These are phyloP conservation scores for Microcera coccophila DNA, from an alignment of 2,329 filamentous ascomycete species.

Conservation along the genomic window DNA sequence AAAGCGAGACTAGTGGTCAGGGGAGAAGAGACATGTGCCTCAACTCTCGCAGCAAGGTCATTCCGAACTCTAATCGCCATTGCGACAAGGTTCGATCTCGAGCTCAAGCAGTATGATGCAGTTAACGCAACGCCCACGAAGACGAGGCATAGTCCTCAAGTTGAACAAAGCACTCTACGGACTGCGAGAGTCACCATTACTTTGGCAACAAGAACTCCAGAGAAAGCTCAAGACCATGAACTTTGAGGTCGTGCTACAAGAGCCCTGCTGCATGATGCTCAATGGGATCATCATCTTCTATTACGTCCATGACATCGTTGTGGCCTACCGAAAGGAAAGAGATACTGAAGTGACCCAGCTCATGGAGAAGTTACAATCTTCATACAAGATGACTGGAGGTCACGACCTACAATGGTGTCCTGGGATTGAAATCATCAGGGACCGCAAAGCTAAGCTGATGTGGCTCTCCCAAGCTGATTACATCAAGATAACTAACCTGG, in stretches of 20 bases:
- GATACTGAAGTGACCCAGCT: neutral
- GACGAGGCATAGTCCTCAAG: conserved; percentile 1
- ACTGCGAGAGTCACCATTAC: neutral
- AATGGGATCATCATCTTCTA: neutral
- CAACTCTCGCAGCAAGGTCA: conserved; percentile 2
- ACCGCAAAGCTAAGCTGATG: neutral
- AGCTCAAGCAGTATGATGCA: conserved; percentile 4
- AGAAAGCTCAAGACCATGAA: neutral
- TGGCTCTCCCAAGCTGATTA: neutral
- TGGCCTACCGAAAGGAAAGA: neutral
- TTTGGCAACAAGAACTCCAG: neutral
- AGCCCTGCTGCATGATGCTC: neutral
- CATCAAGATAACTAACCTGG: neutral
- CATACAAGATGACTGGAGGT: neutral
- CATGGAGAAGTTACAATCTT: neutral
- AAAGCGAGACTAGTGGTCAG: conserved; percentile 2
- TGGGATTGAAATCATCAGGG: neutral
- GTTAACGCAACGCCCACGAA: conserved; percentile 4
- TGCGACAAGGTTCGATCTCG: conserved; percentile 5
- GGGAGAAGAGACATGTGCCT: conserved; percentile 9
- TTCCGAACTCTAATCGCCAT: conserved; percentile 7
- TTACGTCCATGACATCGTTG: neutral
- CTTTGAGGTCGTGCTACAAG: neutral
- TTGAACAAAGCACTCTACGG: neutral
- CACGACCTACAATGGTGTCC: neutral